Base-by-base conservation (phyloP, 1,139 yeast species). In the Geotrichum reessii region DNA sequence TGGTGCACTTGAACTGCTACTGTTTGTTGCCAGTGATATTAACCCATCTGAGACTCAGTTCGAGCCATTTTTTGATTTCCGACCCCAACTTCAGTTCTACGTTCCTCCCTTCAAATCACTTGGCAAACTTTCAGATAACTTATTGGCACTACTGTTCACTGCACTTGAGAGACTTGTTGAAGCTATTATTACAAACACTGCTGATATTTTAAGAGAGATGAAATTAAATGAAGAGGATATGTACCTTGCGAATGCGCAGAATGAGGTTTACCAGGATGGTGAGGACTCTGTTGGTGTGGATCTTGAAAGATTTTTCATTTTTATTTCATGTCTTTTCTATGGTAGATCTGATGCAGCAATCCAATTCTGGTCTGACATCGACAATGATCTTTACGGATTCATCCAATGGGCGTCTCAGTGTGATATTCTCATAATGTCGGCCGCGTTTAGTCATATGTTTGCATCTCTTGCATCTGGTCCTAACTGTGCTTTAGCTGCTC, bases 321-420 rank as follows among this genome's bases (percentile, higher is more conserved):
- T 95, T 2, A 78, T 91, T 62, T 87, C 86, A 46, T 88, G 82
- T 67, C 78, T 89, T 4, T 91, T 86, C 69, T 76, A 79, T 49
- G 78, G 81, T 37, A 78, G 96, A 62, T 81, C 85, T 0, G 79
- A 80, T 2, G 74, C 85, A 17, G 81, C 89, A 27, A 67, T 77
- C 0, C 73, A 75, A n/a, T 87, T 89, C 65, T 91, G 97, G 96
- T 73, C 76, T 1, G 89, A 87, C 61, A 80, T 84, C 21, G 85
- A 81, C 55, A 79, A 86, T 3, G 76, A 80, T 53, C 73, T 84
- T 1, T 79, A 83, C 66, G 97, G 97, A 0, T 92, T 93, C 65
- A 76, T 92, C 55, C 81, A 81, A 51, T 92, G 98, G 98, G 95
- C 95, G 0, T 79, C 95, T 3, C 83, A 85, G 59, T 87, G 92